These are phyloP conservation scores for Cordyceps cateniannulata DNA, from an alignment of 2,329 filamentous ascomycete genomes.

Conservation along the genomic window DNA sequence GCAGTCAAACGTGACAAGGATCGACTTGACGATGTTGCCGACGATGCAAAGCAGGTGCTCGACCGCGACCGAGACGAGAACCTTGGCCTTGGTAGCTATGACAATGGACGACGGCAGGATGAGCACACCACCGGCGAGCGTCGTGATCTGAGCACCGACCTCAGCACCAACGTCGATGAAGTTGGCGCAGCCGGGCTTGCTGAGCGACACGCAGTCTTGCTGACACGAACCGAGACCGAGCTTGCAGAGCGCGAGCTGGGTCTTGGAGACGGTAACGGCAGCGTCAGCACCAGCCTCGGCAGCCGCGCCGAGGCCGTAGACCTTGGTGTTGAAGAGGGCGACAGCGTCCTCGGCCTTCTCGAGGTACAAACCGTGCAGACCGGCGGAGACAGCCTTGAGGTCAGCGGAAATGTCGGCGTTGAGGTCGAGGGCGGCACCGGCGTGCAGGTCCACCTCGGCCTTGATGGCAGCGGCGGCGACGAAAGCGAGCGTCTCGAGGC, in stretches of 20 bases:
- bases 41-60: constrained; percentile 28
- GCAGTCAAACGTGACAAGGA: constrained; percentile 28
- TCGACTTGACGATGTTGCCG: constrained; percentile 23
- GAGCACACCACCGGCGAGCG: constrained; percentile 24
- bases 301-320: constrained; percentile 22
- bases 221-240: constrained; percentile 27
- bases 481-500: constrained; percentile 27
- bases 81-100: constrained; percentile 20
- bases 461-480: constrained; percentile 23
- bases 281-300: constrained; percentile 18
- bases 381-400: constrained; percentile 27
- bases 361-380: constrained; percentile 28
- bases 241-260: constrained; percentile 23
- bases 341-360: constrained; percentile 25
- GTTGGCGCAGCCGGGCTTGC: constrained; percentile 32
- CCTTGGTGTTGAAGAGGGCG: constrained; percentile 31
- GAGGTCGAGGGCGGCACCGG: constrained; percentile 17
- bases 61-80: constrained; percentile 22
- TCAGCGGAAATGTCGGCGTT: constrained; percentile 21
- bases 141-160: constrained; percentile 21
- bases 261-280: constrained; percentile 18
- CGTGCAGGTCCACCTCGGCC: constrained; percentile 22
- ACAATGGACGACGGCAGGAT: constrained; percentile 27
- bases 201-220: constrained; percentile 33
- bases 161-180: constrained; percentile 25